Evolutionary conservation across 345 rosid genomes (phyloP), one percentile per base, ranked within the genome.

Genomic region (Eucalyptus melliodora): DNA sequence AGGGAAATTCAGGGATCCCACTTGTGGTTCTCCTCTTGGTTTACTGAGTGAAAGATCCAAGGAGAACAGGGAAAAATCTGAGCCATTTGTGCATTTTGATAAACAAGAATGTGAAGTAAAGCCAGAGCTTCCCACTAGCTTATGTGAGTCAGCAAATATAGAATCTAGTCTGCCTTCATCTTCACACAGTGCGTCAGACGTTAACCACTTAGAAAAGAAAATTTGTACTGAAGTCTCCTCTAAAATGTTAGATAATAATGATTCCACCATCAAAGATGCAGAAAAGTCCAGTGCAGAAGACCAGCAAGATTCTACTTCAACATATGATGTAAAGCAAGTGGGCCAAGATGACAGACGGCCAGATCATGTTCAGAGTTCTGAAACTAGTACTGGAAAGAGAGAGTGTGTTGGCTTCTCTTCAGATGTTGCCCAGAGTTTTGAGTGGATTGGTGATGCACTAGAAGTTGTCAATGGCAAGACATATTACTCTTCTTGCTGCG

Each of bases 401-500:
- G 88, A 87, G 53, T 77, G 85, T 86, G 42, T 69, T 37, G 90
- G 37, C 72, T 65, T 81, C 62, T 86, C 93, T 91, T 91, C 91
- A 42, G 90, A 91, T 86, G 89, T 88, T 49, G 69, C 90, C 42
- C 90, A 87, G 45, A 47, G 44, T 90, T 93, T 93, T 81, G 88
- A 92, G 67, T 96, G 96, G 96, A 89, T 89, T 80, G 93, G 95
- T 40, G 89, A 92, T 47, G 90, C 83, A 45, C 44, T 92, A 86
- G 90, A 92, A 87, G 87, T 89, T 88, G 89, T 86, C 56, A 95
- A 93, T 89, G 97, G 92, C 45, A 95, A 92, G 92, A 89, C 51
- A 40, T 92, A 90, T 89, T 96, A 94, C 86, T 88, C 82, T 90
- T 92, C 95, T 86, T 95, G 97, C 92, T 92, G 90, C 85, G 72